phyloP scores from a whole-genome alignment of 192 early-diverging fungal species.

The Mortierella antarctica region DNA sequence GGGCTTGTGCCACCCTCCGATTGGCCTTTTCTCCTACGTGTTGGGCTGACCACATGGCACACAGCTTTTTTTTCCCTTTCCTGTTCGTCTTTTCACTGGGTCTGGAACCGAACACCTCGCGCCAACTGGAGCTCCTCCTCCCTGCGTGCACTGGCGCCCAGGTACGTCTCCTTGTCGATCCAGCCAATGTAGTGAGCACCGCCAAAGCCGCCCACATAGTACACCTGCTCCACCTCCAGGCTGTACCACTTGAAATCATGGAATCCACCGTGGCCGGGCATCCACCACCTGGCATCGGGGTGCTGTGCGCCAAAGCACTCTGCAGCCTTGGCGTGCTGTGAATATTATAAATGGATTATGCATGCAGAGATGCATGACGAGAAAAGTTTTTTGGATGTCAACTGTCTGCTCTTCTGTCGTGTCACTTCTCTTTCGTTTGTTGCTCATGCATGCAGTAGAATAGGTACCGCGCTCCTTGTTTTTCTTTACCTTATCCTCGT shows the following conservation, averaged over 20 bases:
- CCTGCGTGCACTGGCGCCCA: slow-evolving; percentile 6
- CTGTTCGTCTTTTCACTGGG: too few relatives aligned
- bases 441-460: too few relatives aligned
- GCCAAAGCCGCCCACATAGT: slow-evolving; percentile 67
- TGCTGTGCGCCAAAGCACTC: slow-evolving; percentile 56
- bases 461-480: too few relatives aligned
- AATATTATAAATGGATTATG: not conserved
- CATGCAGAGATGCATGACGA: not conserved
- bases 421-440: too few relatives aligned
- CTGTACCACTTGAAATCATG: slow-evolving; percentile 64
- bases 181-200: slow-evolving; percentile 66
- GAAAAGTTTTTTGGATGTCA: not conserved
- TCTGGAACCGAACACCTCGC: not conserved
- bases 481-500: slow-evolving; percentile 16
- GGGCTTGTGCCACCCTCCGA: too few relatives aligned
- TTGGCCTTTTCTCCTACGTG: too few relatives aligned
- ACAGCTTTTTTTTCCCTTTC: not conserved
- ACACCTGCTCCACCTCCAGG: slow-evolving; percentile 54
- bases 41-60: not conserved
- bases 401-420: too few relatives aligned
- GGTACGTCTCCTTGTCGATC: slow-evolving; percentile 54
- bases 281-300: slow-evolving; percentile 54
- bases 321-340: slow-evolving; percentile 36
- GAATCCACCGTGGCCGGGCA: slow-evolving; percentile 37
- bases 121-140: too few relatives aligned